Evolutionary conservation across 352 stramenopile genomes (phyloP).

Genomic region (Phytophthora quininea): DNA sequence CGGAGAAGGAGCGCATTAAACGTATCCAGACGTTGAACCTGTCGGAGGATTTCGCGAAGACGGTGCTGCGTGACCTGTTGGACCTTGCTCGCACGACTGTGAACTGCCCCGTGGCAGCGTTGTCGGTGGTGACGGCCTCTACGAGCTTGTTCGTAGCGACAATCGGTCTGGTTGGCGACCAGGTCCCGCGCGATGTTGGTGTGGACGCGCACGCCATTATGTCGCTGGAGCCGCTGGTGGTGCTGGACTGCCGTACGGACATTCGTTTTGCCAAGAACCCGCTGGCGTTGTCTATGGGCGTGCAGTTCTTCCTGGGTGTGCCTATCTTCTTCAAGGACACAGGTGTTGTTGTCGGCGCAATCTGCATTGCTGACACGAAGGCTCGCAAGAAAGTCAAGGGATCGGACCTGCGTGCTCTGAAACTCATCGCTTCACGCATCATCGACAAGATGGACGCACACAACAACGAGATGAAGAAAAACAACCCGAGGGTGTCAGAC

Average conservation of each 20-base stretch:
- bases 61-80: slow-evolving; percentile 72
- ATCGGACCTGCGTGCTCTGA: slow-evolving; percentile 68
- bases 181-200: slow-evolving; percentile 77
- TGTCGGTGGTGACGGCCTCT: slow-evolving; percentile 72
- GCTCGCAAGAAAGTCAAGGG: slow-evolving; percentile 69
- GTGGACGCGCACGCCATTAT: slow-evolving; percentile 82
- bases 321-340: slow-evolving; percentile 71
- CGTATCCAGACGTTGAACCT: slow-evolving; percentile 74
- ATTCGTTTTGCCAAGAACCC: slow-evolving; percentile 82
- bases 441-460: slow-evolving; percentile 76
- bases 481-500: slow-evolving; percentile 35
- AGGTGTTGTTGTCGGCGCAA: slow-evolving; percentile 69
- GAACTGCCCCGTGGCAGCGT: slow-evolving; percentile 69
- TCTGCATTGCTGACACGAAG: slow-evolving; percentile 73
- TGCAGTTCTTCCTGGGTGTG: slow-evolving; percentile 82
- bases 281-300: slow-evolving; percentile 67
- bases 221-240: slow-evolving; percentile 67
- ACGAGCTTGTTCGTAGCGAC: slow-evolving; percentile 82
- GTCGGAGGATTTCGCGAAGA: slow-evolving; percentile 79
- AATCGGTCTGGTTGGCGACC: slow-evolving; percentile 74
- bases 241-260: slow-evolving; percentile 80
- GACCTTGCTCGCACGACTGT: slow-evolving; percentile 74
- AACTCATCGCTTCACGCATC: slow-evolving; percentile 71
- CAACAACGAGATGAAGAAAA: slow-evolving; percentile 37
- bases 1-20: slow-evolving; percentile 60